These are phyloP conservation scores for Nitzschia inconspicua DNA, from an alignment of 108 stramenopile species.

Conservation along the genomic window DNA sequence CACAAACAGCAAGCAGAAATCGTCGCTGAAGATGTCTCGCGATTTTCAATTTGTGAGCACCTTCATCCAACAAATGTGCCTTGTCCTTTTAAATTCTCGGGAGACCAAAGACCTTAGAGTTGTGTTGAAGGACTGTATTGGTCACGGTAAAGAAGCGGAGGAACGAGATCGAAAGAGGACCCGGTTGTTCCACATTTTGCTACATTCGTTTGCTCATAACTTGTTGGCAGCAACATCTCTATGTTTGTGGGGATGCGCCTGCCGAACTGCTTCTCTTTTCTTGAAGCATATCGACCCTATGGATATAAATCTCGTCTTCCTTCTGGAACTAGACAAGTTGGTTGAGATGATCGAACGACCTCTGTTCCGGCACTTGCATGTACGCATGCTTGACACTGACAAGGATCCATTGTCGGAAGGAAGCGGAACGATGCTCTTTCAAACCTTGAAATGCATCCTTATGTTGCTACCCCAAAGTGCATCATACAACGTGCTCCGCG, in stretches of 20 bases:
- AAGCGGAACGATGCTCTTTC: slow-evolving; percentile 85
- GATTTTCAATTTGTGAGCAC: slow-evolving; percentile 75
- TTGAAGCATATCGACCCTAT: slow-evolving; percentile 69
- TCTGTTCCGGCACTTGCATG: slow-evolving; percentile 80
- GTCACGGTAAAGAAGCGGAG: slow-evolving; percentile 22
- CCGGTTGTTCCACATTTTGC: slow-evolving; percentile 73
- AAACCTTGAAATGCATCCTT: slow-evolving; percentile 57
- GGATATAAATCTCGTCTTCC: slow-evolving; percentile 73
- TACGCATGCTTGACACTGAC: slow-evolving; percentile 77
- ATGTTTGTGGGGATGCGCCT: slow-evolving; percentile 83
- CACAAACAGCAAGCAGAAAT: background rate
- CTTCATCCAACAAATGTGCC: slow-evolving; percentile 79
- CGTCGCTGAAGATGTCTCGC: slow-evolving; percentile 27
- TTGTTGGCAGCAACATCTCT: slow-evolving; percentile 66
- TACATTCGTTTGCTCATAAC: slow-evolving; percentile 78
- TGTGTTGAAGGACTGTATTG: slow-evolving; percentile 67
- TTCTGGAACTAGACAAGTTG: slow-evolving; percentile 75
- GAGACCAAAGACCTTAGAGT: slow-evolving; percentile 63
- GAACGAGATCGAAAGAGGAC: slow-evolving; percentile 49
- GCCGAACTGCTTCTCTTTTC: slow-evolving; percentile 68
- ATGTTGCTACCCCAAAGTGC: slow-evolving; percentile 86
- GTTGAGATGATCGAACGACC: slow-evolving; percentile 84
- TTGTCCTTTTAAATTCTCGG: slow-evolving; percentile 67
- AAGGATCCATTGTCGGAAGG: slow-evolving; percentile 66
- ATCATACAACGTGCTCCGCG: slow-evolving; percentile 67